Evolutionary conservation across 2,329 filamentous ascomycete species (phyloP).

Genomic region (Pseudofabraea citricarpa): DNA sequence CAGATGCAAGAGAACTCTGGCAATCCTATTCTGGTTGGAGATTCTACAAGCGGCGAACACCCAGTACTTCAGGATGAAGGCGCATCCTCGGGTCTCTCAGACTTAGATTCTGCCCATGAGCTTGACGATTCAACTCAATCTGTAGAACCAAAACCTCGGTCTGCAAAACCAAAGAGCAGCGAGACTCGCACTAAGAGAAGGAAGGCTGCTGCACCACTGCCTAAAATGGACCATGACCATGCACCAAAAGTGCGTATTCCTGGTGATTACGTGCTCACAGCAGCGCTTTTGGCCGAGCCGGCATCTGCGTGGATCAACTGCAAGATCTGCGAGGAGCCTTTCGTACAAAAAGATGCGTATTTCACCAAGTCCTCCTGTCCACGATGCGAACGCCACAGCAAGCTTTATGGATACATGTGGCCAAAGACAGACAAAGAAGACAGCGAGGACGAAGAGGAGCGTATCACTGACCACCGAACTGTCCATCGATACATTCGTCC

Average conservation of each 20-base stretch:
- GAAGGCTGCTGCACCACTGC: constrained; percentile 7
- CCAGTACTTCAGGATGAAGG: constrained; percentile 17
- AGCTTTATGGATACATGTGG: constrained; percentile 92
- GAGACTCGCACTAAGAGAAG: constrained; percentile 10
- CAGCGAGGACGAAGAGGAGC: constrained; percentile 64
- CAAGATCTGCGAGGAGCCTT: constrained; percentile 73
- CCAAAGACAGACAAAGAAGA: constrained; percentile 87
- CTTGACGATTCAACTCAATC: constrained; percentile 10
- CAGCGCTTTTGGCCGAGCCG: constrained; percentile 68
- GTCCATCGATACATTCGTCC: constrained; percentile 78
- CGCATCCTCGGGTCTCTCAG: constrained; percentile 12
- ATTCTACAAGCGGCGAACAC: constrained; percentile 16
- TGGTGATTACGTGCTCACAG: constrained; percentile 80
- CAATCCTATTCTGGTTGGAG: constrained; percentile 16
- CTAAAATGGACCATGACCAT: constrained; percentile 19
- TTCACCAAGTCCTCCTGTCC: constrained; percentile 82
- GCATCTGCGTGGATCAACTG: constrained; percentile 84
- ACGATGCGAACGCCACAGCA: constrained; percentile 90
- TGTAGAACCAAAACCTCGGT: no score
- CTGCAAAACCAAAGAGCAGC: constrained; percentile 5
- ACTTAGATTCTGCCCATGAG: constrained; percentile 13
- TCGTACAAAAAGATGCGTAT: constrained; percentile 86
- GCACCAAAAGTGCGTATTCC: constrained; percentile 44
- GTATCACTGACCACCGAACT: constrained; percentile 72
- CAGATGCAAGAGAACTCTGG: constrained; percentile 14